phyloP scores from a whole-genome alignment of 1,139 yeast genomes.

The Protomyces lactucae-debilis region DNA sequence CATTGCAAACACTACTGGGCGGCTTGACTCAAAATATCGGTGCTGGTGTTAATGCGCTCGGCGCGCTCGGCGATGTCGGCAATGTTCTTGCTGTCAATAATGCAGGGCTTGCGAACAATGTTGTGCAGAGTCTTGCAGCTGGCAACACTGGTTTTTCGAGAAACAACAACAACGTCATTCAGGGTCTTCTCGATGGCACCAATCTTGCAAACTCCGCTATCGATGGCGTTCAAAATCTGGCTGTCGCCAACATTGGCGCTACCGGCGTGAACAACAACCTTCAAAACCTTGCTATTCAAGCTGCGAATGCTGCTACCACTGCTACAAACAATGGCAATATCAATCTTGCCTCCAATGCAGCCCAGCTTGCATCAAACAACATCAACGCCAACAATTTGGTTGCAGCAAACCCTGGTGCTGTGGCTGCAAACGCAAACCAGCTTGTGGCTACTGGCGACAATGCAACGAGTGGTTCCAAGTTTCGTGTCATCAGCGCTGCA shows the following conservation, averaged over 20 bases:
- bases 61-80: not conserved
- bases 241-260: not conserved
- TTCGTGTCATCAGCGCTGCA: not conserved
- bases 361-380: not conserved
- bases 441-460: not conserved
- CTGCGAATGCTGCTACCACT: not conserved
- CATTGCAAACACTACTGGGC: not conserved
- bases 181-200: no score
- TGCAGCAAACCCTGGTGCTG: not conserved
- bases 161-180: no score
- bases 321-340: not conserved
- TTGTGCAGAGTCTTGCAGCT: not conserved
- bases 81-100: not conserved
- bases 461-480: not conserved
- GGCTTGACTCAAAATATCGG: not conserved
- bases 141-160: no score
- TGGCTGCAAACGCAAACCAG: not conserved
- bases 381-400: not conserved
- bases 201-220: no score
- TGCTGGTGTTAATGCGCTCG: not conserved
- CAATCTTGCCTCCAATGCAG: not conserved
- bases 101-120: not conserved
- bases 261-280: not conserved
- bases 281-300: not conserved
- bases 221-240: no score